phyloP scores from a whole-genome alignment of 1,284 basidiomycete genomes.

The Ustanciosporium gigantosporum region DNA sequence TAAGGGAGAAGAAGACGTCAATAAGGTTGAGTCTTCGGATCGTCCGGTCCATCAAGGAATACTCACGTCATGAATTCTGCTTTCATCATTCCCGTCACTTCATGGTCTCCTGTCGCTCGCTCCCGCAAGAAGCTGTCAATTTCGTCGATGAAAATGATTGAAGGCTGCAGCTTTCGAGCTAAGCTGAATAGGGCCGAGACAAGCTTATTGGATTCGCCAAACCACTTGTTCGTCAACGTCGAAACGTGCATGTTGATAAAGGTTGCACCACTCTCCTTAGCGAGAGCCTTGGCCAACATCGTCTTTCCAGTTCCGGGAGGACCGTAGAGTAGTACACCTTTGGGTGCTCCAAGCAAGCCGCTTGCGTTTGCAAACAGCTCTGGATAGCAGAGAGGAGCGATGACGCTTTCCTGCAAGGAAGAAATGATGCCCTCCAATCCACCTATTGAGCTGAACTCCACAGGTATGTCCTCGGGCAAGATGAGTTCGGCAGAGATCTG shows the following conservation, averaged over 20 bases:
- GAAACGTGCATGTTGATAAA: conserved; percentile 70
- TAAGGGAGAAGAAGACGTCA: neutral
- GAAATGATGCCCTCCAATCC: conserved; percentile 90
- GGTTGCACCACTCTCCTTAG: conserved; percentile 88
- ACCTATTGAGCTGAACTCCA: conserved; percentile 73
- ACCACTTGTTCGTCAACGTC: conserved; percentile 73
- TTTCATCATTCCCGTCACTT: conserved; percentile 99
- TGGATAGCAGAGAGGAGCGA: conserved; percentile 92
- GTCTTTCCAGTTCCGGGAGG: conserved; percentile 63
- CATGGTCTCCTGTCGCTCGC: conserved; percentile 83
- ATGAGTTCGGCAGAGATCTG: conserved; percentile 66
- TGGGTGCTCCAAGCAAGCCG: conserved; percentile 67
- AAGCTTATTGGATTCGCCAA: conserved; percentile 96
- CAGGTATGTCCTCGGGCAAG: conserved; percentile 64
- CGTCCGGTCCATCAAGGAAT: too few relatives aligned
- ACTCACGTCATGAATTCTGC: conserved; percentile 92
- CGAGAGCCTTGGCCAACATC: conserved; percentile 63
- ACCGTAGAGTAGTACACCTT: conserved; percentile 65
- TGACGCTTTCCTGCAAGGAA: conserved; percentile 90
- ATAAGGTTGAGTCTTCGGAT: too few relatives aligned
- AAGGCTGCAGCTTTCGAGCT: conserved; percentile 75
- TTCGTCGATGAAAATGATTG: conserved; percentile 81
- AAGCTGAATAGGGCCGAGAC: conserved; percentile 77
- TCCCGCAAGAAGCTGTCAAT: conserved; percentile 89
- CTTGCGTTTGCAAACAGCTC: conserved; percentile 74